Evolutionary conservation across 345 rosid genomes (phyloP).

Genomic region (Linum trigynum): DNA sequence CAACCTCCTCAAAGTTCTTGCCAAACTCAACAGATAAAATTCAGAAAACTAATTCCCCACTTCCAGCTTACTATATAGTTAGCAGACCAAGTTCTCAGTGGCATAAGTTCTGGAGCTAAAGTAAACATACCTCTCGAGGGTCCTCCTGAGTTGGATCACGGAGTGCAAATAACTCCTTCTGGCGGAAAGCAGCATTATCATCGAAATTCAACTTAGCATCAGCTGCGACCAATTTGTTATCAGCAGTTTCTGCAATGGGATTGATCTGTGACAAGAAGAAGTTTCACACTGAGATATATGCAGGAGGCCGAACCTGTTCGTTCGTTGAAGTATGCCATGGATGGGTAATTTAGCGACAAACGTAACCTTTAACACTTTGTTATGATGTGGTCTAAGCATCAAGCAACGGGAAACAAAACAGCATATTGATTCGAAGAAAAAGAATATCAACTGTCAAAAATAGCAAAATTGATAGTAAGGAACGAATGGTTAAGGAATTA

Average conservation of each 20-base stretch:
- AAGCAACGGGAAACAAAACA: not conserved
- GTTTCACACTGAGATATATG: constrained; percentile 10
- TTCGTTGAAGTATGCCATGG: not conserved
- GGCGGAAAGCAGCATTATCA: constrained; percentile 95
- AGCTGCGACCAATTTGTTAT: constrained; percentile 83
- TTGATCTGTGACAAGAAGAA: constrained; percentile 48
- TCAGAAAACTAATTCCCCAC: too few species aligned
- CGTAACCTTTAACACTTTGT: not conserved
- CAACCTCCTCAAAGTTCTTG: not conserved
- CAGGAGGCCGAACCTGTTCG: not conserved
- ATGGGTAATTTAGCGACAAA: not conserved
- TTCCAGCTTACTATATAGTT: not conserved
- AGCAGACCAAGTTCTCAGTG: not conserved
- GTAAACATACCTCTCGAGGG: constrained; percentile 73
- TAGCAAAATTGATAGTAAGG: not conserved
- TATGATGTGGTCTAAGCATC: too few species aligned
- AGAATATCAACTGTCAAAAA: not conserved
- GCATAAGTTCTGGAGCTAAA: not conserved
- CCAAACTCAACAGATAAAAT: not conserved
- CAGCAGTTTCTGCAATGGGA: constrained; percentile 93
- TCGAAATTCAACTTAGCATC: constrained; percentile 99
- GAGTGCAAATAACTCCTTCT: constrained; percentile 63
- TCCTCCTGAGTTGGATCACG: constrained; percentile 98
- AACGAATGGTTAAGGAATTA: constrained; percentile 1
- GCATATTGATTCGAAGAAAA: not conserved